Conservation (phyloP, 495 filamentous ascomycete genomes). For the Mycothermus thermophilus region DNA sequence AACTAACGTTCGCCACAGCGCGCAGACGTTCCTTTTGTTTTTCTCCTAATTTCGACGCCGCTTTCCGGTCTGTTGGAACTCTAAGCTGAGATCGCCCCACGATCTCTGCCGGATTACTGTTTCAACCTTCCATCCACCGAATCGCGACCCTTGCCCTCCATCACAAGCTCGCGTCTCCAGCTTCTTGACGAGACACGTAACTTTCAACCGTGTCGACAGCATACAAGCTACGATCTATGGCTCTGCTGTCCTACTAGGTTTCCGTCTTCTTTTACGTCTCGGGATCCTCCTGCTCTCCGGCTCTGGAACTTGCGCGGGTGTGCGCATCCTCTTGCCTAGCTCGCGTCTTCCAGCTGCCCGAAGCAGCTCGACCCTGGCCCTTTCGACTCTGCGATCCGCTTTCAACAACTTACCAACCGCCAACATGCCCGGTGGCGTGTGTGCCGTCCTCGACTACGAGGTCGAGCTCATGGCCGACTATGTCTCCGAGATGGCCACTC, state of each 20-base stretch:
- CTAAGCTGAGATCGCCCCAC: too few relatives aligned
- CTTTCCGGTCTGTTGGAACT: conserved; percentile 1
- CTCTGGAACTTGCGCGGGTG: conserved; percentile 23
- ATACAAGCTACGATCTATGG: conserved; percentile 24
- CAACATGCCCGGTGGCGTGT: conserved; percentile 69
- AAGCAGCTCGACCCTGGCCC: conserved; percentile 22
- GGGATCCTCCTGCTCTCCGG: conserved; percentile 25
- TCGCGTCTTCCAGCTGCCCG: conserved; percentile 26
- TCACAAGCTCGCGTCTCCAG: too few relatives aligned
- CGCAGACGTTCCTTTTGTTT: conserved; percentile 16
- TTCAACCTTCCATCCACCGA: too few relatives aligned
- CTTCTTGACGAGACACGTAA: too few relatives aligned
- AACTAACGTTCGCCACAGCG: conserved; percentile 3
- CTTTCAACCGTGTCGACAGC: not conserved
- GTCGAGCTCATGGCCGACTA: conserved; percentile 98
- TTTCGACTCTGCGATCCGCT: conserved; percentile 4
- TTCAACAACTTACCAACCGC: conserved; percentile 7
- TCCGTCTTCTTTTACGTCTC: conserved; percentile 12
- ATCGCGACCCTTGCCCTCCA: too few relatives aligned
- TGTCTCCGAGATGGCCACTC: conserved; percentile 80
- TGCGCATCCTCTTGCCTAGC: conserved; percentile 7
- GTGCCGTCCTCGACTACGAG: conserved; percentile 93
- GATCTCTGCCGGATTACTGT: too few relatives aligned
- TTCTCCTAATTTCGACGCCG: conserved; percentile 6
- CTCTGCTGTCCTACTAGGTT: conserved; percentile 29